A percentile compares a stretch with the other conserved stretches of the same genome.
phyloP scores from a whole-genome alignment of 495 filamentous ascomycete species.

The Hyphodiscus hymeniophilus region DNA sequence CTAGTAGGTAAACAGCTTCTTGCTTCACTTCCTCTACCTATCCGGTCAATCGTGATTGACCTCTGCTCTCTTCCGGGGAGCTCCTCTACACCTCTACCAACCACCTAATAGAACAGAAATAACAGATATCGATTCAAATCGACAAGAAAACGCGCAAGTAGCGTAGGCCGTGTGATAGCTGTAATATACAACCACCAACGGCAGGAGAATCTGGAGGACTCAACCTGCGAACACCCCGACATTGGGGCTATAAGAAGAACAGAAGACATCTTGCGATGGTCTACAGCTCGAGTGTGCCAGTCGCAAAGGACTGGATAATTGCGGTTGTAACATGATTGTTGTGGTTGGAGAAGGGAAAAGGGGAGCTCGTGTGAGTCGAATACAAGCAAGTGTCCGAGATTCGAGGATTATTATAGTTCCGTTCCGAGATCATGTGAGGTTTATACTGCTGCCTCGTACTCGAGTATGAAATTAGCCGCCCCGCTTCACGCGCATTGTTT shows the following conservation, averaged over 20 bases:
- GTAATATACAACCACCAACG: conserved; percentile 27
- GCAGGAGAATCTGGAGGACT: conserved; percentile 31
- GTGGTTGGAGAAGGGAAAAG: conserved; percentile 16
- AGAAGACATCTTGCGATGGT: conserved; percentile 32
- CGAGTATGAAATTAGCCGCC: too few relatives aligned
- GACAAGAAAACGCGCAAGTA: conserved; percentile 15
- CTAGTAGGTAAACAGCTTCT: conserved; percentile 2
- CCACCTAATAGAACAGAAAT: conserved; percentile 14
- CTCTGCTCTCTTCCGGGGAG: conserved; percentile 3
- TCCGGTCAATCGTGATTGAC: conserved; percentile 20
- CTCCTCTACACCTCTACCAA: neutral
- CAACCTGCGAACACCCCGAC: conserved; percentile 56
- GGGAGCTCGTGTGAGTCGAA: conserved; percentile 7
- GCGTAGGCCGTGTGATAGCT: conserved; percentile 23
- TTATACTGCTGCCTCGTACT: neutral
- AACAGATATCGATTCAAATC: conserved; percentile 15
- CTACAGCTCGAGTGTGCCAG: conserved; percentile 21
- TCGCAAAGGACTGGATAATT: conserved; percentile 27
- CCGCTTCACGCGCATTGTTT: too few relatives aligned
- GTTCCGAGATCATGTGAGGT: neutral
- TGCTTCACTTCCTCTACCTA: conserved; percentile 1
- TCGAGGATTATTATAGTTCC: neutral
- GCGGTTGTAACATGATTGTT: conserved; percentile 23
- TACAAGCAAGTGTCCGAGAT: neutral
- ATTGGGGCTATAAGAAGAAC: conserved; percentile 60